Evolutionary conservation across 2,329 filamentous ascomycete species (phyloP).

Genomic region (Pseudopithomyces chartarum): DNA sequence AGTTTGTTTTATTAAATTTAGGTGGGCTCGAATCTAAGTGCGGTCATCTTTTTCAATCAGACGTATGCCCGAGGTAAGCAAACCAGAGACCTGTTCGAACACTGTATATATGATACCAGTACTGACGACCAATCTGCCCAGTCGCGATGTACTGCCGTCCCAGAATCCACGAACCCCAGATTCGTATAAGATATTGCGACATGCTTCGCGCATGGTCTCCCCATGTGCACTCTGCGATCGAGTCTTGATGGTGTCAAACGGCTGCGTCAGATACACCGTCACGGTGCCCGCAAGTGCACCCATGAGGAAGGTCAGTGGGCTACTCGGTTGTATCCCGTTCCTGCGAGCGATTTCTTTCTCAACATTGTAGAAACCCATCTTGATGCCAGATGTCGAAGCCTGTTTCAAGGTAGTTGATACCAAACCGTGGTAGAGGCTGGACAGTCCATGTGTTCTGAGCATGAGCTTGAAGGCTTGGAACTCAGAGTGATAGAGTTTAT

Average conservation of each 20-base stretch:
- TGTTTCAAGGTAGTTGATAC: slow-evolving; percentile 56
- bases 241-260: slow-evolving; percentile 52
- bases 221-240: slow-evolving; percentile 41
- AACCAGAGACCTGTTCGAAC: slow-evolving; percentile 34
- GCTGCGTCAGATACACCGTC: slow-evolving; percentile 51
- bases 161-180: slow-evolving; percentile 33
- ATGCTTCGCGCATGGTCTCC: slow-evolving; percentile 28
- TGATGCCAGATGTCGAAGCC: slow-evolving; percentile 53
- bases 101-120: slow-evolving; percentile 40
- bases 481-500: slow-evolving; percentile 24
- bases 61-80: slow-evolving; percentile 3
- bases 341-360: slow-evolving; percentile 44
- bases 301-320: slow-evolving; percentile 28
- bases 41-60: background rate
- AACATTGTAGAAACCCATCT: slow-evolving; percentile 57
- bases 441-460: slow-evolving; percentile 47
- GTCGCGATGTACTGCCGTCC: slow-evolving; percentile 36
- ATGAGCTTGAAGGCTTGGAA: slow-evolving; percentile 31
- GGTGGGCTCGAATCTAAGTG: background rate
- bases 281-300: slow-evolving; percentile 36
- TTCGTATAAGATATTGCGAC: slow-evolving; percentile 26
- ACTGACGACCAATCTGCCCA: slow-evolving; percentile 35
- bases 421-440: slow-evolving; percentile 53
- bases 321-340: slow-evolving; percentile 27
- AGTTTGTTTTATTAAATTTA: no score